phyloP scores from a whole-genome alignment of 352 stramenopile species.

The Globisporangium megalacanthum region DNA sequence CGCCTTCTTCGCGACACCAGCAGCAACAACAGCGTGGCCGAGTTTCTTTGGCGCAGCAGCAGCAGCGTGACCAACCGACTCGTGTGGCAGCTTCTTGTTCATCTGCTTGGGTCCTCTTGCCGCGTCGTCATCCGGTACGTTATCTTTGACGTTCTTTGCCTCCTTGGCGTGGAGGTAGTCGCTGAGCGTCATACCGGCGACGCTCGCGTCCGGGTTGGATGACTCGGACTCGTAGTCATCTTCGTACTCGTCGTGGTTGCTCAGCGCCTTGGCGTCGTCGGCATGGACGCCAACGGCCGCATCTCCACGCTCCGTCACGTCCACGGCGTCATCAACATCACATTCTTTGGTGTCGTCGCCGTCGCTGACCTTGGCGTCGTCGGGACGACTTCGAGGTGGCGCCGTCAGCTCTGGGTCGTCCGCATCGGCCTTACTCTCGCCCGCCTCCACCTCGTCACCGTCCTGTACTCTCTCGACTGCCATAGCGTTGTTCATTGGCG shows the following conservation, averaged over 20 bases:
- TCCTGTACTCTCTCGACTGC: slow-evolving; percentile 26
- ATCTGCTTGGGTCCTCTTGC: neutral
- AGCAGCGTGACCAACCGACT: neutral
- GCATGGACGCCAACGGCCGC: neutral
- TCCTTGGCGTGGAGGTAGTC: slow-evolving; percentile 47
- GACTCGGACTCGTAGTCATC: slow-evolving; percentile 43
- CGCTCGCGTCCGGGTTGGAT: slow-evolving; percentile 17
- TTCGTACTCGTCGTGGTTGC: slow-evolving; percentile 22
- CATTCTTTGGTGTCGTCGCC: slow-evolving; percentile 7
- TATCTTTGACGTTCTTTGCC: neutral
- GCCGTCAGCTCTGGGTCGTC: neutral
- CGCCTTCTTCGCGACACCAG: slow-evolving; percentile 16
- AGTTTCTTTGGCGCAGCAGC: slow-evolving; percentile 13
- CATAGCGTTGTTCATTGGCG: slow-evolving; percentile 47
- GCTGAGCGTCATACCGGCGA: slow-evolving; percentile 45
- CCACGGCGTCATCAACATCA: neutral
- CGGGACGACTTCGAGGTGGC: too few relatives aligned
- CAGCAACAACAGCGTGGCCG: slow-evolving; percentile 2
- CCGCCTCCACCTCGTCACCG: neutral
- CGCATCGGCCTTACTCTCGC: neutral
- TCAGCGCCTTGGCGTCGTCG: neutral
- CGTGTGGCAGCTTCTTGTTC: slow-evolving; percentile 2
- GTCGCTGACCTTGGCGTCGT: neutral
- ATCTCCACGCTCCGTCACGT: neutral
- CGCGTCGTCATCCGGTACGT: neutral